These are phyloP conservation scores for Myxozyma neotropica DNA, from an alignment of 805 yeast genomes.

Conservation along the genomic window DNA sequence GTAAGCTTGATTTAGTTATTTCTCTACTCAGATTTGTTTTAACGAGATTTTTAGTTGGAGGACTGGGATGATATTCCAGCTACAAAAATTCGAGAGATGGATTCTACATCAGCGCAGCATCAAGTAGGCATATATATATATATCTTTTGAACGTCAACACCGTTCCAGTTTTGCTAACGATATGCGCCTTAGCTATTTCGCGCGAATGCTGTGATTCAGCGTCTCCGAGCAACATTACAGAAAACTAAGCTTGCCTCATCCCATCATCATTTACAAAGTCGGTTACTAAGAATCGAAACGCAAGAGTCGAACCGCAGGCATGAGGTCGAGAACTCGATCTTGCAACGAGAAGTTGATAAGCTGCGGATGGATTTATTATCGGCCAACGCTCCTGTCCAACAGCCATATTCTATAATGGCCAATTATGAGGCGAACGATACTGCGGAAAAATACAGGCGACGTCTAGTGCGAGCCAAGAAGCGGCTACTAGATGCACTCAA, in stretches of 20 bases:
- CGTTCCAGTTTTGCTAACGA: background rate
- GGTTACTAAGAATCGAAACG: constrained; percentile 49
- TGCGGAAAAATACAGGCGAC: constrained; percentile 44
- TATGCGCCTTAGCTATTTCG: constrained; percentile 12
- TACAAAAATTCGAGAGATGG: constrained; percentile 19
- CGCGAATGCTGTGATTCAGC: constrained; percentile 21
- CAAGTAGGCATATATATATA: constrained; percentile 4
- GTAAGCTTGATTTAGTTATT: background rate
- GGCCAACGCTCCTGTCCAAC: constrained; percentile 1
- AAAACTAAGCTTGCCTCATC: constrained; percentile 13
- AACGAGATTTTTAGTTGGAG: constrained; percentile 6
- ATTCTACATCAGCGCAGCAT: constrained; percentile 17
- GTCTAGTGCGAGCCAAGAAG: constrained; percentile 48
- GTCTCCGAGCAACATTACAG: constrained; percentile 16
- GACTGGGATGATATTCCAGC: constrained; percentile 30
- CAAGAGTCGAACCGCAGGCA: constrained; percentile 51
- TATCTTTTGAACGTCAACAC: background rate
- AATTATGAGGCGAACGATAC: constrained; percentile 39
- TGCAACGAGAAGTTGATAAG: constrained; percentile 52
- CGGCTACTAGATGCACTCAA: constrained; percentile 51
- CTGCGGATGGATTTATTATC: constrained; percentile 43
- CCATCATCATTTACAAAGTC: constrained; percentile 42
- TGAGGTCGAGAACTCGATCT: constrained; percentile 52
- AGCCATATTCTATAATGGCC: constrained; percentile 1
- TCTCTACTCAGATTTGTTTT: background rate